Percentiles rank a stretch among this genome's conserved stretches.
Evolutionary conservation across 441 rosid species (phyloP).

Genomic region (Iberis amara): DNA sequence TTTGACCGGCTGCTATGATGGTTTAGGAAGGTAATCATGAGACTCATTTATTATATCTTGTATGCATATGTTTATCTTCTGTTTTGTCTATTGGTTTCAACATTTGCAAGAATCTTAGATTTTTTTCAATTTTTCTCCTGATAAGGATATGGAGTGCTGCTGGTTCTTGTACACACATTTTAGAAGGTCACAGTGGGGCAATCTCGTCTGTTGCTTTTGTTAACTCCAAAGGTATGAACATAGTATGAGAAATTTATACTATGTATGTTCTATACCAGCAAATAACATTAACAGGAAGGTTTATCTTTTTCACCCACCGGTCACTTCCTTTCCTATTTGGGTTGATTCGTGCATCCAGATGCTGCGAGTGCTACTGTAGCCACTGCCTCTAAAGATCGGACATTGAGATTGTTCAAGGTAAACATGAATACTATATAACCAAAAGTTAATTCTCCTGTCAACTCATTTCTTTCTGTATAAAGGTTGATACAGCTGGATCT

Average conservation of each 20-base stretch:
- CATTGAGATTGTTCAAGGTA: conserved; percentile 94
- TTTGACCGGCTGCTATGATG: conserved; percentile 88
- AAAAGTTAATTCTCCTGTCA: conserved; percentile 2
- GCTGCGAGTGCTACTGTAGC: conserved; percentile 45
- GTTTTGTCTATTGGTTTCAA: conserved; percentile 7
- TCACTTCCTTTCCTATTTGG: neutral
- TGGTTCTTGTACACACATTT: conserved; percentile 66
- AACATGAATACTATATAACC: conserved; percentile 11
- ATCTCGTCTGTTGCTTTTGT: conserved; percentile 67
- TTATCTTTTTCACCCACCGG: neutral
- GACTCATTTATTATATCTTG: neutral
- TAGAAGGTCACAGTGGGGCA: conserved; percentile 73
- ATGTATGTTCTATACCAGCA: neutral
- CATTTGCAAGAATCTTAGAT: conserved; percentile 16
- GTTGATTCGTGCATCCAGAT: conserved; percentile 35
- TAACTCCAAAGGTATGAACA: conserved; percentile 45
- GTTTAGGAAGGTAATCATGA: conserved; percentile 64
- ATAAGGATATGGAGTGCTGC: conserved; percentile 74
- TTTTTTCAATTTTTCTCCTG: neutral
- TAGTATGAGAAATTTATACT: conserved; percentile 1
- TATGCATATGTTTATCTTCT: neutral
- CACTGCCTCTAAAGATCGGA: conserved; percentile 87
- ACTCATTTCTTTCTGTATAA: conserved; percentile 28
- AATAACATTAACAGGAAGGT: neutral
- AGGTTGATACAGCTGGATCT: conserved; percentile 54